A percentile compares a stretch with the other conserved stretches of the same genome.
phyloP scores from a whole-genome alignment of 2,329 filamentous ascomycete genomes.

The Colletotrichum australisinense region DNA sequence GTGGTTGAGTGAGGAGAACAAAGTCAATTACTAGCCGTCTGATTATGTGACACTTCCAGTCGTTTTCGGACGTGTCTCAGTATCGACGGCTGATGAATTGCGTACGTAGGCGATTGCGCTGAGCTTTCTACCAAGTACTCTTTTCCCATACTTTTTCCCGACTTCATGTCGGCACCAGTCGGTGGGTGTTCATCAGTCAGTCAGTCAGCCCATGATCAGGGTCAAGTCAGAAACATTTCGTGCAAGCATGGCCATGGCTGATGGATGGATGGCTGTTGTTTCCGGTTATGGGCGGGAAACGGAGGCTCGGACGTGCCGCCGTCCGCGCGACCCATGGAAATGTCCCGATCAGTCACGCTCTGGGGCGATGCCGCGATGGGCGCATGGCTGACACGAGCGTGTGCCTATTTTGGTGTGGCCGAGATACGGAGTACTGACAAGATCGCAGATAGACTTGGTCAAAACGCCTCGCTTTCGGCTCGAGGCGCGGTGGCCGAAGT shows the following conservation, averaged over 20 bases:
- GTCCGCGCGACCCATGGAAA: neutral
- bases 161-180: neutral
- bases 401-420: neutral
- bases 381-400: neutral
- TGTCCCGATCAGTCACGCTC: neutral
- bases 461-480: neutral
- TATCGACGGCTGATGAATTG: constrained; percentile 7
- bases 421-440: neutral
- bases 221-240: neutral
- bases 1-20: neutral
- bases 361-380: neutral
- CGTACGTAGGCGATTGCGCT: constrained; percentile 12
- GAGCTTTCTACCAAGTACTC: neutral
- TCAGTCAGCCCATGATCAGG: neutral
- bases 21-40: constrained; percentile 24
- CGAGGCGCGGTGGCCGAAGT: neutral
- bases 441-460: neutral
- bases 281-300: neutral
- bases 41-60: constrained; percentile 18
- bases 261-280: neutral
- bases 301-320: neutral
- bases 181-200: neutral
- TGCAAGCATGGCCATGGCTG: neutral
- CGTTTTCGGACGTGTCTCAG: constrained; percentile 33
- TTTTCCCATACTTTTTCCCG: neutral